These are phyloP conservation scores for Amylostereum areolatum DNA, from an alignment of 1,284 basidiomycete genomes.

Conservation along the genomic window DNA sequence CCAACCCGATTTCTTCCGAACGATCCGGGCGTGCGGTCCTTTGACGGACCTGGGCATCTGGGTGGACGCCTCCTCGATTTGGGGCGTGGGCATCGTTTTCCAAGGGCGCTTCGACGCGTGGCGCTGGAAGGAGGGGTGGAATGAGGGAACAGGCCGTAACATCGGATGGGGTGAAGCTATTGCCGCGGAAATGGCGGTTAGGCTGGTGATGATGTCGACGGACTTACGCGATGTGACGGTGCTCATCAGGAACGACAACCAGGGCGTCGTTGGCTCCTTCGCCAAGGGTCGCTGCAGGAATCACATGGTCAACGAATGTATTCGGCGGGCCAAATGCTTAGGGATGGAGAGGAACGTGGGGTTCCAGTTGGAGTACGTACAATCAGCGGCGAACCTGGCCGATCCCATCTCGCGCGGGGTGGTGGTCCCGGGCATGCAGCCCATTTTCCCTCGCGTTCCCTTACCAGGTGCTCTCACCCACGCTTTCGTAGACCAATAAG, in stretches of 20 bases:
- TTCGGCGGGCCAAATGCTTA: conserved; percentile 20
- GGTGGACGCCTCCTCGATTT: conserved; percentile 30
- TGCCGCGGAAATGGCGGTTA: conserved; percentile 23
- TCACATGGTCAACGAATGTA: conserved; percentile 25
- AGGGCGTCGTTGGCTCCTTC: conserved; percentile 33
- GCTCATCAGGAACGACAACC: conserved; percentile 31
- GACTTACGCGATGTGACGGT: conserved; percentile 15
- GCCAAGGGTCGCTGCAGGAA: conserved; percentile 26
- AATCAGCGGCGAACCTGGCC: conserved; percentile 24
- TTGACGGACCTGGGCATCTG: conserved; percentile 15
- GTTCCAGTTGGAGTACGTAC: conserved; percentile 21
- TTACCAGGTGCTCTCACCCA: not conserved
- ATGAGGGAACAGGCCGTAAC: conserved; percentile 18
- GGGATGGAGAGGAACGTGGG: conserved; percentile 18
- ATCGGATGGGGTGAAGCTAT: conserved; percentile 33
- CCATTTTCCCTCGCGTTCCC: not conserved
- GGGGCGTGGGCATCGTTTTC: conserved; percentile 30
- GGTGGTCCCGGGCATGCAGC: not conserved
- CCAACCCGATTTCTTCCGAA: conserved; percentile 16
- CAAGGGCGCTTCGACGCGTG: conserved; percentile 20
- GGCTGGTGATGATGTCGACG: conserved; percentile 14
- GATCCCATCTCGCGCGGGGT: conserved; percentile 28
- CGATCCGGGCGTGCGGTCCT: too few relatives aligned
- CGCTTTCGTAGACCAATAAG: not conserved
- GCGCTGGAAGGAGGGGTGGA: conserved; percentile 19